These are phyloP conservation scores for Diaporthe citri DNA, from an alignment of 2,329 filamentous ascomycete species.

Conservation along the genomic window DNA sequence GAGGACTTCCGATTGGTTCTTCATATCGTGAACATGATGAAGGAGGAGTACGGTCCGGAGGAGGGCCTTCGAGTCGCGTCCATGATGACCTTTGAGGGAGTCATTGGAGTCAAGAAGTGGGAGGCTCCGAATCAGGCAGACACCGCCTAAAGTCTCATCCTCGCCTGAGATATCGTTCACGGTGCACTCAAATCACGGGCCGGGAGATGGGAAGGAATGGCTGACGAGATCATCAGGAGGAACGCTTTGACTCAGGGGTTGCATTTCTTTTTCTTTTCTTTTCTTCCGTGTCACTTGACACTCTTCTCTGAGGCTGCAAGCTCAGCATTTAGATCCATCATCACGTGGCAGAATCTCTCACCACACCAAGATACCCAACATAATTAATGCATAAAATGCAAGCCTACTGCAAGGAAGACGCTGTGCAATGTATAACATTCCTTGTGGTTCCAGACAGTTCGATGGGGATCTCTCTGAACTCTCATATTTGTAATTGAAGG, in stretches of 20 bases:
- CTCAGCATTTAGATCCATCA: neutral
- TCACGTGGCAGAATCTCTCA: too few species aligned
- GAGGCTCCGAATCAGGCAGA: conserved; percentile 36
- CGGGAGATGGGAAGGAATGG: conserved; percentile 46
- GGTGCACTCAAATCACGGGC: conserved; percentile 49
- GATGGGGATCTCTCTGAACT: neutral
- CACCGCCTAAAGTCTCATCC: neutral
- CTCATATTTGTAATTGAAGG: neutral
- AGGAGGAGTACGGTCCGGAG: conserved; percentile 38
- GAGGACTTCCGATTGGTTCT: conserved; percentile 43
- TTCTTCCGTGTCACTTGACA: neutral
- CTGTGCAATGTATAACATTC: neutral
- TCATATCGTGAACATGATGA: conserved; percentile 32
- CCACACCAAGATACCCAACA: neutral
- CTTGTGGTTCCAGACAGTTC: neutral
- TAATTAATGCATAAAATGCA: neutral
- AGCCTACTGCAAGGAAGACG: neutral
- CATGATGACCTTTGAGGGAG: conserved; percentile 44
- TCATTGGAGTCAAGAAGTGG: conserved; percentile 49
- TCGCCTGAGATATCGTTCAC: conserved; percentile 14
- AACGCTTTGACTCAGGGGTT: neutral
- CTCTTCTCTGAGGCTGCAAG: neutral
- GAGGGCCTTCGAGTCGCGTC: conserved; percentile 41
- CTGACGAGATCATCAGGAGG: neutral
- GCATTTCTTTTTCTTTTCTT: neutral